Conservation (phyloP, 108 stramenopile species). For the Mediolabrus comicus region DNA sequence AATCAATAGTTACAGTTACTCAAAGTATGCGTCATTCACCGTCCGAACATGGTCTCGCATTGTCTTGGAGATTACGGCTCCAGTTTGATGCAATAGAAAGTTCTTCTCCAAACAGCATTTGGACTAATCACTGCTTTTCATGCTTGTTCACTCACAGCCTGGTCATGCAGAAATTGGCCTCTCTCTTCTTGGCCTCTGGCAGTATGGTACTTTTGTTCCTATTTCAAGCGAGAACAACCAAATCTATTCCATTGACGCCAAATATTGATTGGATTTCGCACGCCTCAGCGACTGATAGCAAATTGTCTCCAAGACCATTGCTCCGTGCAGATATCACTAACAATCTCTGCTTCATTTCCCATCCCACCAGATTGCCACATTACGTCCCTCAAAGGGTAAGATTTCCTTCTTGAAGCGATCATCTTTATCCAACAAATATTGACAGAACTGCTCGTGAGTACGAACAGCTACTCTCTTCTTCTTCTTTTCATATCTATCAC, state of each 20-base stretch:
- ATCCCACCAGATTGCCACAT: conserved; percentile 55
- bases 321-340: conserved; percentile 26
- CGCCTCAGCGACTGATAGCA: conserved; percentile 29
- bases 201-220: conserved; percentile 56
- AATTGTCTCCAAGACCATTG: conserved; percentile 25
- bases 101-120: conserved; percentile 48
- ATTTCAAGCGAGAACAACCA: conserved; percentile 54
- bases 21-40: neutral
- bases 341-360: conserved; percentile 12
- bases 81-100: conserved; percentile 50
- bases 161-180: conserved; percentile 33
- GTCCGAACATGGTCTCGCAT: neutral
- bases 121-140: conserved; percentile 33
- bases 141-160: neutral
- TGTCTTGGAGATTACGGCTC: conserved; percentile 54
- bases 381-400: conserved; percentile 68
- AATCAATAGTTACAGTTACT: no score
- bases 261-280: conserved; percentile 47
- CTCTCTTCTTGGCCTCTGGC: conserved; percentile 32
- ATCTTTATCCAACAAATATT: conserved; percentile 53
- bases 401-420: conserved; percentile 26
- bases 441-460: conserved; percentile 80
- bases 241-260: conserved; percentile 48
- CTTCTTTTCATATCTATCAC: conserved; percentile 1
- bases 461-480: conserved; percentile 58